A percentile compares a stretch with the other conserved stretches of the same genome.
These are phyloP conservation scores for Hemisphaericaspora nanyangensis DNA, from an alignment of 805 yeast genomes.

Conservation along the genomic window DNA sequence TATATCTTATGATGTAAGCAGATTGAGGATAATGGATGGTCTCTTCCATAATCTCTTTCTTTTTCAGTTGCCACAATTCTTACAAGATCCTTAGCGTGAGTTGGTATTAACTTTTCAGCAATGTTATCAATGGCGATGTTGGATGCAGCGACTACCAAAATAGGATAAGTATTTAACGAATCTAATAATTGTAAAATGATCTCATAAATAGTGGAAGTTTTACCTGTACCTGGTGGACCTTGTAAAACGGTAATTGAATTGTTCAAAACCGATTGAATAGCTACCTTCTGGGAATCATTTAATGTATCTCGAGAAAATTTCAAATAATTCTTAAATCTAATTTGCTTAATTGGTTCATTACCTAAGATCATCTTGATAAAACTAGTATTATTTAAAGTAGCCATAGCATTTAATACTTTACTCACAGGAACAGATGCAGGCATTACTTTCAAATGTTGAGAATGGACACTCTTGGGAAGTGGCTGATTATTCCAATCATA, in stretches of 20 bases:
- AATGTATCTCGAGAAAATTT: conserved; percentile 47
- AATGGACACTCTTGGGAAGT: conserved; percentile 44
- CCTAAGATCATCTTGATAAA: conserved; percentile 55
- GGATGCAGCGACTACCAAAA: conserved; percentile 71
- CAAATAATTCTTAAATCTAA: conserved; percentile 53
- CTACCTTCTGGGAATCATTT: conserved; percentile 57
- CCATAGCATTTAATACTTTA: conserved; percentile 65
- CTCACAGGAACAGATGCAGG: conserved; percentile 64
- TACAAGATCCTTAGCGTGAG: conserved; percentile 48
- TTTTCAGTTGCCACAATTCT: conserved; percentile 59
- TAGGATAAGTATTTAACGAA: conserved; percentile 55
- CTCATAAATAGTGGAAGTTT: conserved; percentile 41
- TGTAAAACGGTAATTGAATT: conserved; percentile 47
- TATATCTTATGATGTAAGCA: conserved; percentile 62
- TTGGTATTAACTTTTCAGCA: conserved; percentile 59
- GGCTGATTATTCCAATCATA: conserved; percentile 56
- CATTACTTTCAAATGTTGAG: conserved; percentile 37
- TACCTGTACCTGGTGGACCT: conserved; percentile 68
- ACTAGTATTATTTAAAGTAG: conserved; percentile 48
- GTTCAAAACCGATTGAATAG: conserved; percentile 49
- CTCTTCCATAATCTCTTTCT: conserved; percentile 54
- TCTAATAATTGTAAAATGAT: conserved; percentile 51
- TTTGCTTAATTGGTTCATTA: conserved; percentile 50
- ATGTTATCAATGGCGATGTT: conserved; percentile 74
- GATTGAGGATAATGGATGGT: conserved; percentile 55